These are phyloP conservation scores for Mycena galopus DNA, from an alignment of 768 basidiomycete genomes.

Conservation along the genomic window DNA sequence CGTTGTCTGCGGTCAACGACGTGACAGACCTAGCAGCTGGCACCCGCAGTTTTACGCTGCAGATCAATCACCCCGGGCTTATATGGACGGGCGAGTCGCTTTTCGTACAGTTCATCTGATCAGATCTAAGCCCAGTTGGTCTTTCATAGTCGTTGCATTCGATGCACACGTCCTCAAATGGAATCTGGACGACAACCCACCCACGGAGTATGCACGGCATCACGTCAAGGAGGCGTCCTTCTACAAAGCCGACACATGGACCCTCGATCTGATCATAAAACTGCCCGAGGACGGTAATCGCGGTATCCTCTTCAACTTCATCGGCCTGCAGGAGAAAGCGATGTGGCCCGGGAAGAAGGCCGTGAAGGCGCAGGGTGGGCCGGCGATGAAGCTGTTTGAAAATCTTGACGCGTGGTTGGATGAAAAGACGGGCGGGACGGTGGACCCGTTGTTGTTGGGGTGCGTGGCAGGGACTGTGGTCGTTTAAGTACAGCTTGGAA, in stretches of 20 bases:
- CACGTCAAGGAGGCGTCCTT: conserved; percentile 94
- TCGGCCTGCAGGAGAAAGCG: conserved; percentile 85
- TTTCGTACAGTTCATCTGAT: background rate
- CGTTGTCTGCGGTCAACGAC: conserved; percentile 70
- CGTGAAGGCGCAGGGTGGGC: conserved; percentile 62
- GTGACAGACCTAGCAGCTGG: conserved; percentile 65
- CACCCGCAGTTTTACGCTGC: conserved; percentile 77
- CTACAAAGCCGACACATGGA: conserved; percentile 81
- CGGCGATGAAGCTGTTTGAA: conserved; percentile 81
- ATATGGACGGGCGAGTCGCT: conserved; percentile 82
- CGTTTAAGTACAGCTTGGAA: conserved; percentile 45
- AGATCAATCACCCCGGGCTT: conserved; percentile 80
- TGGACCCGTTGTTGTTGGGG: conserved; percentile 78
- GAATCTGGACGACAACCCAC: conserved; percentile 86
- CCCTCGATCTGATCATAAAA: conserved; percentile 78
- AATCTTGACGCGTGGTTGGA: conserved; percentile 83
- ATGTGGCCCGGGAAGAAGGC: conserved; percentile 86
- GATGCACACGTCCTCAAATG: conserved; percentile 91
- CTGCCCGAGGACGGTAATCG: conserved; percentile 51
- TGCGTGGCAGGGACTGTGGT: conserved; percentile 74
- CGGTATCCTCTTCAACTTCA: conserved; percentile 74
- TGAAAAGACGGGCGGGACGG: conserved; percentile 68
- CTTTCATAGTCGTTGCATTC: conserved; percentile 80
- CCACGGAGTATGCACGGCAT: conserved; percentile 80
- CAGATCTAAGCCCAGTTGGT: background rate